Evolutionary conservation across 2,329 filamentous ascomycete species (phyloP).

Genomic region (Colletotrichum zoysiae): DNA sequence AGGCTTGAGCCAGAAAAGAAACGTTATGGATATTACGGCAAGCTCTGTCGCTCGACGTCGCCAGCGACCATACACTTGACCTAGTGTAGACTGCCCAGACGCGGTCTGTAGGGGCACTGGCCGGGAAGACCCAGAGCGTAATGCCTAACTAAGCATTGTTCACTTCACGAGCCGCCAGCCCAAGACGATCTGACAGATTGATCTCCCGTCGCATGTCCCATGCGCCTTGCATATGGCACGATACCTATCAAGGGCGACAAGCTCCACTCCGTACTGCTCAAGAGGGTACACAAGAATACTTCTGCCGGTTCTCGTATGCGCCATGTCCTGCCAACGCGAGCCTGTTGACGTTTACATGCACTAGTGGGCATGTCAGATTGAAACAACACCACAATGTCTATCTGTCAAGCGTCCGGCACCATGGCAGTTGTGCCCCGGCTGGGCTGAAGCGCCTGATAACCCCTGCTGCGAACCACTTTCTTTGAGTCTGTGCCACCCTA

Average conservation of each 20-base stretch:
- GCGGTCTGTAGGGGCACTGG: neutral
- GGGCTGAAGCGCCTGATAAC: neutral
- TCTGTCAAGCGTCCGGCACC: neutral
- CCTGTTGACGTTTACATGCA: conserved; percentile 16
- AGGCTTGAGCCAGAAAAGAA: conserved; percentile 18
- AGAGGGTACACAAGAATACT: neutral
- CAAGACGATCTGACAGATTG: conserved; percentile 4
- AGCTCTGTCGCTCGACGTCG: neutral
- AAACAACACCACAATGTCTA: conserved; percentile 22
- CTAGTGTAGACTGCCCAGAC: neutral
- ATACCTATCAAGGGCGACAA: neutral
- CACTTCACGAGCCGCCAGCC: conserved; percentile 18
- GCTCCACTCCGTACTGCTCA: neutral
- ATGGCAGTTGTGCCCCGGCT: conserved; percentile 9
- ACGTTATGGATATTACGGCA: neutral
- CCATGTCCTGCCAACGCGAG: conserved; percentile 21
- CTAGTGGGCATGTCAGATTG: neutral
- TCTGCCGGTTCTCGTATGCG: conserved; percentile 9
- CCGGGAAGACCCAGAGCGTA: neutral
- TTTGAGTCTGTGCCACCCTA: conserved; percentile 19
- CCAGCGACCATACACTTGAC: neutral
- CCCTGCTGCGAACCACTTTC: conserved; percentile 7
- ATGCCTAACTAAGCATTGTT: too few relatives aligned
- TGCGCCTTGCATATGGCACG: conserved; percentile 9
- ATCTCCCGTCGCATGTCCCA: conserved; percentile 10